Evolutionary conservation across 2,329 filamentous ascomycete species (phyloP).

Genomic region (Colletotrichum tropicale): DNA sequence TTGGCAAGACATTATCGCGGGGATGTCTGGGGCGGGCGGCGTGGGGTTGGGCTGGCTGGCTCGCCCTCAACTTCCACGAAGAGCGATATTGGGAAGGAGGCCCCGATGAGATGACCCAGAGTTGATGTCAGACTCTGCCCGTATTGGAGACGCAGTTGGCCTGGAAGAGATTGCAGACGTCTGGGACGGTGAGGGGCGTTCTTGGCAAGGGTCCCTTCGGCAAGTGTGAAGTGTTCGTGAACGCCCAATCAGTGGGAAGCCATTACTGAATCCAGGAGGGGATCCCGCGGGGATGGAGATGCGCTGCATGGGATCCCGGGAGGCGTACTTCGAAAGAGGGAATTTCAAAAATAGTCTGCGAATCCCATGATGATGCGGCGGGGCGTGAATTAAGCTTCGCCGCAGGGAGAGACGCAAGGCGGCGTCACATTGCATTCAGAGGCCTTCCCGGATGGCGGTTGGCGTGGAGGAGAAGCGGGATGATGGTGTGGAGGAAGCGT

Average conservation of each 20-base stretch:
- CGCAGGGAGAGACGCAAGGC: not conserved
- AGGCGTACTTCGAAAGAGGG: not conserved
- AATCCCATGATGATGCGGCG: constrained; percentile 17
- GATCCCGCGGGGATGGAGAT: constrained; percentile 4
- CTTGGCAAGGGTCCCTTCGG: not conserved
- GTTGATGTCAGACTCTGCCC: not conserved
- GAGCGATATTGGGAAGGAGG: not conserved
- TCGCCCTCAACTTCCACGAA: not conserved
- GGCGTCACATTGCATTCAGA: not conserved
- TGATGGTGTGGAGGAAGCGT: not conserved
- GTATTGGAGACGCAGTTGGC: not conserved
- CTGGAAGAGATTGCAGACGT: not conserved
- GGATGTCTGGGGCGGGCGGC: not conserved
- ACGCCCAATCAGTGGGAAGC: constrained; percentile 6
- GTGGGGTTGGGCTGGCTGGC: not conserved
- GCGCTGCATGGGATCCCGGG: not conserved
- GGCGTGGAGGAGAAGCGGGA: not conserved
- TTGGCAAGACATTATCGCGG: not conserved
- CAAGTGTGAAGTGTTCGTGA: not conserved
- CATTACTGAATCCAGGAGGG: constrained; percentile 11
- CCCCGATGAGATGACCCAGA: not conserved
- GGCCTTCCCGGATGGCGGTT: not conserved
- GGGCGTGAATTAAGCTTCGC: constrained; percentile 6
- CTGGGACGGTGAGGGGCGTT: not conserved
- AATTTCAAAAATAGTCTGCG: constrained; percentile 15